phyloP scores from a whole-genome alignment of 2,329 filamentous ascomycete genomes.

The Torrubiella hemipterigena region DNA sequence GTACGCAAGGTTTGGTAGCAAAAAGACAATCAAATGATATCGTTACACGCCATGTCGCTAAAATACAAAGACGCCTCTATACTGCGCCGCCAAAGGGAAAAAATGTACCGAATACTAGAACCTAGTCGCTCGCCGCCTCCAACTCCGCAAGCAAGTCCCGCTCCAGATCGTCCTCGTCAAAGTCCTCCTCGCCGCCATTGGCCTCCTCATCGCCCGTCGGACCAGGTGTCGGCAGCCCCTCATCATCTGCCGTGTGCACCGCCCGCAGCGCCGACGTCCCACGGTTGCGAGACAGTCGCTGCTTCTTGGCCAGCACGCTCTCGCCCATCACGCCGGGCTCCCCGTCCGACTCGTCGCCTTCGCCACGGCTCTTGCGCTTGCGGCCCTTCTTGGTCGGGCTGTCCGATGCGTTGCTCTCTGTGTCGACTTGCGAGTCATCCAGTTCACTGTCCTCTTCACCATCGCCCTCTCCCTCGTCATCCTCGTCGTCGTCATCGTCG shows the following conservation, averaged over 20 bases:
- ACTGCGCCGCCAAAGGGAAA: too few relatives aligned
- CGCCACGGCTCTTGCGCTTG: constrained; percentile 20
- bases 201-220: constrained; percentile 21
- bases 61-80: too few relatives aligned
- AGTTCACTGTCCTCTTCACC: constrained; percentile 4
- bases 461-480: constrained; percentile 12
- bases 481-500: constrained; percentile 32
- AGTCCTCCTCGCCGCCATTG: constrained; percentile 20
- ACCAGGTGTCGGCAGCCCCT: constrained; percentile 26
- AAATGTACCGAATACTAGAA: too few relatives aligned
- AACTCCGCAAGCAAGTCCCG: constrained; percentile 51
- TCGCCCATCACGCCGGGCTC: constrained; percentile 19
- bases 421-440: constrained; percentile 13
- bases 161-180: constrained; percentile 47
- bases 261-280: constrained; percentile 34
- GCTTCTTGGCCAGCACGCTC: constrained; percentile 36
- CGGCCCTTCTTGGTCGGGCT: constrained; percentile 13
- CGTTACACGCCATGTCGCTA: too few relatives aligned
- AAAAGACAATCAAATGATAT: too few relatives aligned
- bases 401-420: constrained; percentile 17
- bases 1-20: too few relatives aligned
- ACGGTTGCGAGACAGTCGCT: constrained; percentile 31
- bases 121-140: constrained; percentile 24
- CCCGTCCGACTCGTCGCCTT: constrained; percentile 20
- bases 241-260: constrained; percentile 27